Evolutionary conservation across 495 filamentous ascomycete species (phyloP), one percentile per base, ranked within the genome.

Genomic region (Collariella sp.): DNA sequence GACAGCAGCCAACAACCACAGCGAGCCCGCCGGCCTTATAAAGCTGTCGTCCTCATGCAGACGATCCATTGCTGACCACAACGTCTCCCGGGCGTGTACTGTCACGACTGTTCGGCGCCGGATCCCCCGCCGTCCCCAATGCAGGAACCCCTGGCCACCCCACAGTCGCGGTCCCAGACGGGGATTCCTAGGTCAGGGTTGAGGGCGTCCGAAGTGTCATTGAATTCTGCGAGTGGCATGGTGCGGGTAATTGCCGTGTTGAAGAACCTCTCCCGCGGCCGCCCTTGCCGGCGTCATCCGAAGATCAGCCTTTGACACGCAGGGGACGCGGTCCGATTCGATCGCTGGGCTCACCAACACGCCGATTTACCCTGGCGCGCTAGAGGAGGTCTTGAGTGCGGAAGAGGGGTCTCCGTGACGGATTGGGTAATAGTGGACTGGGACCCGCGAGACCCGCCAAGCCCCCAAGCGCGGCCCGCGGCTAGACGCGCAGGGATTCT

Each of bases 331-430:
- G n/a, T n/a, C n/a, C 26, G 23, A 16, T 7, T 13, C 26, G 26
- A 22, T 10, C 7, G 16, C 12, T 16, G 2, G 11, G 39, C n/a
- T 39, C 34, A 40, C 11, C 7, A 15, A 38, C 47, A 40, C 43
- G 15, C n/a, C 7, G 34, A 20, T 31, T 55, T 55, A 47, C 18
- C 52, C 52, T 47, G 52, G 23, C 43, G 52, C 44, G 44, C 34
- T 34, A n/a, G 44, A 22, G n/a, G 10, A 13, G 15, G 35, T 11
- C 35, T 4, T 42, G 44, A 35, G 11, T 44, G 29, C 52, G 52
- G 52, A 55, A 36, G 33, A 24, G 5, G 22, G 16, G 3, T 33
- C 19, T 42, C 52, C 52, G 44, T 11, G 18, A 7, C 43, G 7
- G 3, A 16, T 41, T 19, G 31, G 52, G 52, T 4, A 34, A 39